phyloP scores from a whole-genome alignment of 2,329 filamentous ascomycete species.

The Westerdykella aurantiaca region DNA sequence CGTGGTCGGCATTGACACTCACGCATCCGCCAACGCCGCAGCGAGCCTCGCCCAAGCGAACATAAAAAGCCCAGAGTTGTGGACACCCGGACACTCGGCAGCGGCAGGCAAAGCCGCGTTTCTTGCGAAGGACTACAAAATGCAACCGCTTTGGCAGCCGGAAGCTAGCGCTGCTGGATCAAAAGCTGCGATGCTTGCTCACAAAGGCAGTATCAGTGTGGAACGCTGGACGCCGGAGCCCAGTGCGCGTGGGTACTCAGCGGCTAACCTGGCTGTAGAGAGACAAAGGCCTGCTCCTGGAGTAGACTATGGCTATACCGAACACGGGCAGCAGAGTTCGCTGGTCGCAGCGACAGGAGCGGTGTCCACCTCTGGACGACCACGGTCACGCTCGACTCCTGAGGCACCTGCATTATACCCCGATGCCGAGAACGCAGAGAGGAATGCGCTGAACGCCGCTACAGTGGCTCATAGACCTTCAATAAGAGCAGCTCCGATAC shows the following conservation, averaged over 20 bases:
- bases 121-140: constrained; percentile 56
- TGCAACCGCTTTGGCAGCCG: constrained; percentile 58
- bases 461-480: constrained; percentile 55
- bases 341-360: constrained; percentile 71
- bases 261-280: constrained; percentile 62
- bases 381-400: constrained; percentile 58
- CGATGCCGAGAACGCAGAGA: constrained; percentile 54
- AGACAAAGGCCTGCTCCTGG: constrained; percentile 45
- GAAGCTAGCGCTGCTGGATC: constrained; percentile 60
- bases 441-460: constrained; percentile 68
- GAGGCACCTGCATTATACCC: constrained; percentile 45
- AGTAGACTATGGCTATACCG: constrained; percentile 43
- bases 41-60: constrained; percentile 68
- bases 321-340: constrained; percentile 57
- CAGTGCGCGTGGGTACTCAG: constrained; percentile 56
- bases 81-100: constrained; percentile 56
- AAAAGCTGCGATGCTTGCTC: constrained; percentile 67
- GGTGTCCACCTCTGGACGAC: constrained; percentile 53
- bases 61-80: constrained; percentile 59
- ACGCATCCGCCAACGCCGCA: constrained; percentile 64
- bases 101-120: constrained; percentile 56
- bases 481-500: constrained; percentile 14
- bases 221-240: constrained; percentile 49
- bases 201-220: constrained; percentile 48
- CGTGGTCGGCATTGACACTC: constrained; percentile 54